Evolutionary conservation across 345 rosid genomes (phyloP), one percentile per base, ranked within the genome.

Genomic region (Hibiscus tridactylites): DNA sequence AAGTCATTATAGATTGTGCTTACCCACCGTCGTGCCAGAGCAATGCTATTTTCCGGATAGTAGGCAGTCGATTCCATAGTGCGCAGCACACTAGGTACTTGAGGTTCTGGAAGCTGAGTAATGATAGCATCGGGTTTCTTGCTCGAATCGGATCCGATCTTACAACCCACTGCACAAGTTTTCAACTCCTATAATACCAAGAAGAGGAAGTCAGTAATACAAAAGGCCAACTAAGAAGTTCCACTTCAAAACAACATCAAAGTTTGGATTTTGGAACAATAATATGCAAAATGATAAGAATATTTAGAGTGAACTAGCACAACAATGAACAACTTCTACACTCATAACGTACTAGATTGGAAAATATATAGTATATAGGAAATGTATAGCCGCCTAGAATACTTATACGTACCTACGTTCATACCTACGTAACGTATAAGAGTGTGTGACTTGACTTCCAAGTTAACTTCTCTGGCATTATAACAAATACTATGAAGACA

Each of bases 21-120:
- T 92, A 94, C 98, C 98, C 97, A 94, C 98, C 98, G 89, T 90
- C 97, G 89, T 85, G 99, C 97, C 46, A 71, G 78, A 28, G 70
- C 85, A 53, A 95, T 71, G 81, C 85, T 81, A 72, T 95, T 90
- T 57, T 90, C 89, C 19, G 83, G 39, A 80, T 90, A 95, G 78
- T 95, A 95, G 26, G 84, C 85, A 33, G 97, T 78, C 62, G 99
- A 90, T 81, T 95, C 99, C 99, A 95, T 95, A 3, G 99, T 92
- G 64, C 97, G 89, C 60, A 82, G 87, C 50, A 95, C 87, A 52
- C 75, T 26, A 72, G 82, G 79, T 57, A 77, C 73, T 80, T 85
- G 86, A 69, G 71, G 26, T 65, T 68, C 70, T 21, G 78, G 74
- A 68, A 80, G 74, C 31, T 71, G 50, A 56, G 88, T 93, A 76